phyloP scores from a whole-genome alignment of 225 moss, liverwort and hornwort species.

The Pleurozium schreberi region DNA sequence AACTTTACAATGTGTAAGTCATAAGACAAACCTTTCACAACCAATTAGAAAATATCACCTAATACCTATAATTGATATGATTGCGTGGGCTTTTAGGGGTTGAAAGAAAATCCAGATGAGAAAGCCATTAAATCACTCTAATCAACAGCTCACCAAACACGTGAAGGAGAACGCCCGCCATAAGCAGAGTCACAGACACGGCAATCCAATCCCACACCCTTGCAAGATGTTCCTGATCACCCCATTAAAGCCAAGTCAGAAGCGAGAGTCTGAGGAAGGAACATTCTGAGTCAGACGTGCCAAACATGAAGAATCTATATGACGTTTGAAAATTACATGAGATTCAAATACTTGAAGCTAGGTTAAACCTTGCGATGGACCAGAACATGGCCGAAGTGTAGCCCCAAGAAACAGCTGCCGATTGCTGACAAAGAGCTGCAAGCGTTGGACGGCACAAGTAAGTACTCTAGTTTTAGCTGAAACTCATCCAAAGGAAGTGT shows the following conservation, averaged over 20 bases:
- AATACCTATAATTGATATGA: not conserved
- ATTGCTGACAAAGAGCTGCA: conserved; percentile 52
- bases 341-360: not conserved
- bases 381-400: conserved; percentile 60
- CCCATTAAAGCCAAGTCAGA: not conserved
- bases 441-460: not conserved
- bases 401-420: conserved; percentile 51
- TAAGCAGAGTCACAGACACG: conserved; percentile 12
- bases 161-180: conserved; percentile 28
- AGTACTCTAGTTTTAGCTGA: not conserved
- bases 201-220: conserved; percentile 44
- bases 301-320: not conserved
- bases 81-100: not conserved
- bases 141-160: conserved; percentile 14
- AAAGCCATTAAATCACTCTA: not conserved
- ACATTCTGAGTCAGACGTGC: not conserved
- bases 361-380: conserved; percentile 46
- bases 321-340: not conserved
- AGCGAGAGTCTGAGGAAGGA: not conserved
- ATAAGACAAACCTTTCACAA: not conserved
- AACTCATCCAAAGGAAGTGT: not conserved
- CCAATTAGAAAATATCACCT: not conserved
- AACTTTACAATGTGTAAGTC: not conserved
- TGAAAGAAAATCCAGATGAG: not conserved
- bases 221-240: conserved; percentile 33